These are phyloP conservation scores for Arthrocladium fulminans DNA, from an alignment of 2,329 filamentous ascomycete species.

Conservation along the genomic window DNA sequence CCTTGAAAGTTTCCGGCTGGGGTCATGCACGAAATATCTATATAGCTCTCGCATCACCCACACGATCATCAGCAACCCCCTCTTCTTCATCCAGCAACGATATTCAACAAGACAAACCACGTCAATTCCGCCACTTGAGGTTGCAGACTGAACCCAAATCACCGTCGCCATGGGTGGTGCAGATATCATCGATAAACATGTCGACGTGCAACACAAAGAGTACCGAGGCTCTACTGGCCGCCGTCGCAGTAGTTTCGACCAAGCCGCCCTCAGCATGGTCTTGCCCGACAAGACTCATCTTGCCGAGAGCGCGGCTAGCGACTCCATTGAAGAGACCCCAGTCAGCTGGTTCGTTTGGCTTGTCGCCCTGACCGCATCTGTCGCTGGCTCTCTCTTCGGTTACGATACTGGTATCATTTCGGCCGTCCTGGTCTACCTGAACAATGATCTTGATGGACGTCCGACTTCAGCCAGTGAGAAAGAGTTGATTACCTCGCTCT, in stretches of 20 bases:
- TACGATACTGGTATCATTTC: conserved; percentile 43
- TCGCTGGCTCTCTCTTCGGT: conserved; percentile 27
- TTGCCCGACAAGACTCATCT: conserved; percentile 25
- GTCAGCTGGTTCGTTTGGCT: conserved; percentile 33
- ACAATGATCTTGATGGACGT: conserved; percentile 32
- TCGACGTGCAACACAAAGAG: not conserved
- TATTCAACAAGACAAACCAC: not conserved
- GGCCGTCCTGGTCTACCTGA: conserved; percentile 36
- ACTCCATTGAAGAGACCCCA: conserved; percentile 33
- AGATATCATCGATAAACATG: not conserved
- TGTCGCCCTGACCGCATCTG: conserved; percentile 30
- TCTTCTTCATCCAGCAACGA: conserved; percentile 1
- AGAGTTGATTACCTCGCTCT: conserved; percentile 46
- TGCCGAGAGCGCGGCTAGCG: conserved; percentile 19
- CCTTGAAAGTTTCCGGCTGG: not conserved
- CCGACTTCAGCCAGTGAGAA: conserved; percentile 36
- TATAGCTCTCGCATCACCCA: conserved; percentile 2
- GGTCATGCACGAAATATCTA: not conserved
- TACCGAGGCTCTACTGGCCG: not conserved
- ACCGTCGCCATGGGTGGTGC: conserved; percentile 1
- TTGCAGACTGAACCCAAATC: not conserved
- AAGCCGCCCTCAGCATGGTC: conserved; percentile 14
- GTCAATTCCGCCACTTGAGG: not conserved
- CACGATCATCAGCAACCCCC: not conserved
- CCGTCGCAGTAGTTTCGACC: conserved; percentile 15